These are phyloP conservation scores for Penicillium flavigenum DNA, from an alignment of 495 filamentous ascomycete species.

Conservation along the genomic window DNA sequence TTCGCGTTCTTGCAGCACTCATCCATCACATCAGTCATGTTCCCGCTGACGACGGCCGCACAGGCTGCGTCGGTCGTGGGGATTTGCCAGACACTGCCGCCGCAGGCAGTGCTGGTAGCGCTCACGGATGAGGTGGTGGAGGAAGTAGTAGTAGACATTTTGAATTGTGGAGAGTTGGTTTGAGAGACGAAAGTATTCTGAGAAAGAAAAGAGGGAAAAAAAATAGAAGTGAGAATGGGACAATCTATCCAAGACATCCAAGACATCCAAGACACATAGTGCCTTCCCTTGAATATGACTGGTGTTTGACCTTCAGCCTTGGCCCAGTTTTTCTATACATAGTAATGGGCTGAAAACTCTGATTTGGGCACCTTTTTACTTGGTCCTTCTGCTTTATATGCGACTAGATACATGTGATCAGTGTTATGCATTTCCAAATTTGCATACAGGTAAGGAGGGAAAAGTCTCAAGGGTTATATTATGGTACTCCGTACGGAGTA, in stretches of 20 bases:
- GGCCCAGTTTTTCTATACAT: conserved; percentile 1
- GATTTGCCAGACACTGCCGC: conserved; percentile 35
- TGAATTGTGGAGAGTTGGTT: conserved; percentile 8
- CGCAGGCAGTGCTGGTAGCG: conserved; percentile 30
- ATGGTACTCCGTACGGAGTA: not conserved
- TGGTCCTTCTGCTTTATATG: not conserved
- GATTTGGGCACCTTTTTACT: not conserved
- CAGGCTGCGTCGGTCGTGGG: conserved; percentile 48
- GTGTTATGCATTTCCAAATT: not conserved
- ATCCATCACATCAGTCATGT: conserved; percentile 41
- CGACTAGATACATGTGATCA: conserved; percentile 4
- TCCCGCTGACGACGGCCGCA: conserved; percentile 35
- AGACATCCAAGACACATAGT: conserved; percentile 13
- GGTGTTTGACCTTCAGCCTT: not conserved
- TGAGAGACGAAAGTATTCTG: not conserved
- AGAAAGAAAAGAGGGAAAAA: not conserved
- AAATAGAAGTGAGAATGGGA: not conserved
- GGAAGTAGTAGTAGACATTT: conserved; percentile 16
- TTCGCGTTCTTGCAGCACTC: conserved; percentile 46
- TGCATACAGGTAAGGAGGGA: not conserved
- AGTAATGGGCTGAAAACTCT: not conserved
- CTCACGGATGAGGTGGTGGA: conserved; percentile 28
- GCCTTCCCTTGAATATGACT: conserved; percentile 8
- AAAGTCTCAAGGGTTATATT: not conserved
- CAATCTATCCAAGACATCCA: conserved; percentile 7